Evolutionary conservation across 2,329 filamentous ascomycete species (phyloP), one percentile per base, ranked within the genome.

Genomic region (Iodosphaeria phyllophila): DNA sequence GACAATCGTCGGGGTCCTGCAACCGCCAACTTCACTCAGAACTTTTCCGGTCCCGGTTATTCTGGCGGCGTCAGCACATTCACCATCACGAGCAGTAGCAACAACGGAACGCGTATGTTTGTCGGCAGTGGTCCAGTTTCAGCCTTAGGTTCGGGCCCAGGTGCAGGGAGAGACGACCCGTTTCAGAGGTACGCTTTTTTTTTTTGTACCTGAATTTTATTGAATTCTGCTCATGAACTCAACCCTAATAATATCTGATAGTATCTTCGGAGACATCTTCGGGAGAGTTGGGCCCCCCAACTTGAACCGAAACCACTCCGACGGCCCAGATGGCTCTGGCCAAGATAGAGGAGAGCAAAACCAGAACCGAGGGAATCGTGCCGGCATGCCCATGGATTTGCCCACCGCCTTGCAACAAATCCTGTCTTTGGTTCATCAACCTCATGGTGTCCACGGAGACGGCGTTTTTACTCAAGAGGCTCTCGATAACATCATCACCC

Each of bases 391-490:
- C 27, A 29, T 32, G 16, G 43, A 45, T 10, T 38, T 61, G 11
- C 41, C 42, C 9, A 35, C 41, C 10, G 52, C 52, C 16, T 41
- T 72, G 4, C 57, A 59, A 17, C 57, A 63, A n/a, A 48, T 74
- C 5, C 46, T 74, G 11, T 51, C 51, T 6, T 44, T 46, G 18
- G 35, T 74, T 13, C 46, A 72, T 19, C 60, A 58, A 26, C 61
- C 64, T 9, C 53, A 58, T 29, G 59, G 52, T 6, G 49, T 55
- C 10, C 58, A 65, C 30, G 79, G 83, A 12, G 86, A 95, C 46
- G 79, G 74, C 6, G 86, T 92, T 1, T 91, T 86, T 45, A 76
- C 77, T 0, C 80, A 95, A 48, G 83, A 92, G 51, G 84, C 78
- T 3, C 56, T 95, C 16, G 86, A 98, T 44, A 69, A 76, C 17